phyloP scores from a whole-genome alignment of 495 filamentous ascomycete species.

The Articulospora tetracladia region DNA sequence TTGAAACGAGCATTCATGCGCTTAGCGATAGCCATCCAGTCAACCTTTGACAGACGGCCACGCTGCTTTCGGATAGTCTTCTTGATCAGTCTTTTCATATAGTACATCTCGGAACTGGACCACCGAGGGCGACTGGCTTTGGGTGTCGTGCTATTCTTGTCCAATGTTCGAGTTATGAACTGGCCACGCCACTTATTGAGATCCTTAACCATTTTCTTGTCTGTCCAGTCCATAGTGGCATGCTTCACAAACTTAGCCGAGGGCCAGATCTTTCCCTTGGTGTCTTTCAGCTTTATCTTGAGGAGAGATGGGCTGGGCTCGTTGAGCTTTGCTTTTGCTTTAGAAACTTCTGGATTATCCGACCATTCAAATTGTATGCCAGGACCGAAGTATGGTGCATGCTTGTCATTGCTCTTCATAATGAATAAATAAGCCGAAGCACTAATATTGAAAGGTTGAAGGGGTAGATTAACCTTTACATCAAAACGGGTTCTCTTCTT shows the following conservation, averaged over 20 bases:
- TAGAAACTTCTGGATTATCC: not conserved
- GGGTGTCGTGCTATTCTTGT: not conserved
- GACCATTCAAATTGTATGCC: not conserved
- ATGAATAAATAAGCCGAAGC: too few species aligned
- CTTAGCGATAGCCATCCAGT: conserved; percentile 7
- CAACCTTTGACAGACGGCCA: not conserved
- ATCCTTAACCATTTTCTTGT: not conserved
- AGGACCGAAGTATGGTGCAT: not conserved
- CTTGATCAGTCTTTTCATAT: not conserved
- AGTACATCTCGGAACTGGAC: not conserved
- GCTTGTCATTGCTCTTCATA: not conserved
- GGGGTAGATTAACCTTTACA: not conserved
- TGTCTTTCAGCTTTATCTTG: not conserved
- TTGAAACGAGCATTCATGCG: not conserved
- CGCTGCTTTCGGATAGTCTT: not conserved
- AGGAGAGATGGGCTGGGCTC: not conserved
- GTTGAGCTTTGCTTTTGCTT: not conserved
- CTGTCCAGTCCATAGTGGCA: not conserved
- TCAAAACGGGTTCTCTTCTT: not conserved
- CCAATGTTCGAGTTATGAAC: not conserved
- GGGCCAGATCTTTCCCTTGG: not conserved
- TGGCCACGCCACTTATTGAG: conserved; percentile 12
- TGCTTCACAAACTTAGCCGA: not conserved
- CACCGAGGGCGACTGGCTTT: not conserved
- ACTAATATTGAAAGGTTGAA: too few species aligned